Base-by-base conservation (phyloP, 2,329 filamentous ascomycete species). In the Neoscytalidium dimidiatum region DNA sequence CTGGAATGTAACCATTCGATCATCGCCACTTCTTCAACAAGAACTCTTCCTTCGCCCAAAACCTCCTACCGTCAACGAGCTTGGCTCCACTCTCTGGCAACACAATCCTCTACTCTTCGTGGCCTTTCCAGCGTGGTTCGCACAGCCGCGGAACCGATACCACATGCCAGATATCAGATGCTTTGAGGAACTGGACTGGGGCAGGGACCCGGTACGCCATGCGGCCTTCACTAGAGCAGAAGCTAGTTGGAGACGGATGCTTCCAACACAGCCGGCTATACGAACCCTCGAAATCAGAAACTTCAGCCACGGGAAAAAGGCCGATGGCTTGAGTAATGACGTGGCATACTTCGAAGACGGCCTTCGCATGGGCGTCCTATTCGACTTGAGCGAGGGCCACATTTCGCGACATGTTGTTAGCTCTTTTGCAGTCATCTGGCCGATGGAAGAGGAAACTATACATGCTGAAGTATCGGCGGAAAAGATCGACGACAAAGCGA, bases 211-310 rank as follows among this genome's bases (percentile, higher is more conserved):
- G 3, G 26, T 63, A 4, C 48, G 67, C 0, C 56, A 66, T 21
- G 63, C 70, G 3, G 70, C 72, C 6, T 69, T 73, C 1, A 41
- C 64, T 1, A 69, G 74, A 66, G 68, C 72, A 7, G 68, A 73
- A 58, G 75, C 75, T 11, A 71, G 68, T 49, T 77, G 75, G 75
- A 66, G 74, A n/a, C 68, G 70, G 31, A 77, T 77, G 75, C 74
- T 70, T 51, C 69, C 76, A 17, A 70, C 66, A 41, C 73, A 75
- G 65, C 75, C 74, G 14, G 57, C 57, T 11, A 48, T 61, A n/a
- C 21, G 35, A 9, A 43, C 49, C n/a, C 57, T 61, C 4, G 57
- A 61, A n/a, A 49, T 61, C 28, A 31, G 23, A 26, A 61, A 61
- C 43, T 61, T 61, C n/a, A 61, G 57, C 57, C 57, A 61, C 43